phyloP scores from a whole-genome alignment of 2,329 filamentous ascomycete genomes.

The Colletotrichum godetiae region DNA sequence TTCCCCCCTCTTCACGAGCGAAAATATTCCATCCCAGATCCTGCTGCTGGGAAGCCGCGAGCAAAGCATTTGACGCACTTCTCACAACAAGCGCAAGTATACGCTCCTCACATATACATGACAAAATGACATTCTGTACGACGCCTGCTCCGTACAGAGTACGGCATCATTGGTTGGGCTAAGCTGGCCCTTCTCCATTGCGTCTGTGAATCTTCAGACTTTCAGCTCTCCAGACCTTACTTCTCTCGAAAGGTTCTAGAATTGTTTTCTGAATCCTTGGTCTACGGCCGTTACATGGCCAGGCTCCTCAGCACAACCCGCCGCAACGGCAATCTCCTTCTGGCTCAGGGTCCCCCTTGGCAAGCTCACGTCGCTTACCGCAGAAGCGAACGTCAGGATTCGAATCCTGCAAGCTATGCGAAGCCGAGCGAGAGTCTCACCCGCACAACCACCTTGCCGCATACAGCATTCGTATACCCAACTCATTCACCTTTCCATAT shows the following conservation, averaged over 20 bases:
- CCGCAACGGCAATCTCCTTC: not conserved
- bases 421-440: not conserved
- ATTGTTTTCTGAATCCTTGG: not conserved
- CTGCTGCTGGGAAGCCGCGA: not conserved
- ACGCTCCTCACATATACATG: not conserved
- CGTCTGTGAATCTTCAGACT: not conserved
- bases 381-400: not conserved
- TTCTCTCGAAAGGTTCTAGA: not conserved
- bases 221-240: not conserved
- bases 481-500: not conserved
- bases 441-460: not conserved
- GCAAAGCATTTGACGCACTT: not conserved
- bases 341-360: not conserved
- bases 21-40: not conserved
- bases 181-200: not conserved
- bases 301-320: not conserved
- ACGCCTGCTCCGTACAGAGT: not conserved
- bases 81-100: not conserved
- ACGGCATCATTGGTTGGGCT: not conserved
- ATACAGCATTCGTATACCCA: not conserved
- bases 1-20: too few relatives aligned
- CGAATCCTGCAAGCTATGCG: not conserved
- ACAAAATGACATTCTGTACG: not conserved
- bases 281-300: not conserved
- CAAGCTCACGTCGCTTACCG: not conserved